Evolutionary conservation across 2,329 filamentous ascomycete genomes (phyloP).

Genomic region (Ophiocordyceps camponoti-rufipedis): DNA sequence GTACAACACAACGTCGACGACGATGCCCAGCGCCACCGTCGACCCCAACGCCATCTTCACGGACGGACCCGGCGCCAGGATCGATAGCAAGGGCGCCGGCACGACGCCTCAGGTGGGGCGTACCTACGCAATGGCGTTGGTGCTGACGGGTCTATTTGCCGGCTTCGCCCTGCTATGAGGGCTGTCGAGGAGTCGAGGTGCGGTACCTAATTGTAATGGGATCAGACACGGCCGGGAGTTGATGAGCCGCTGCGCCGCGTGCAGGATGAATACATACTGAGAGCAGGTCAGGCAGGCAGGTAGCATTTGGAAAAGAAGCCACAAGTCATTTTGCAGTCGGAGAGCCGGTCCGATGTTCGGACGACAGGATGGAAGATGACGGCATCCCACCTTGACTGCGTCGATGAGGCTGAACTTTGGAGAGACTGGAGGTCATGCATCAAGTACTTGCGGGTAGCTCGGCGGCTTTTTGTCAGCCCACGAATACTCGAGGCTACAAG

Average conservation of each 20-base stretch:
- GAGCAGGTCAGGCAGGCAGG: not conserved
- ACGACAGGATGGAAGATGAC: not conserved
- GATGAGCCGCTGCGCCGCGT: not conserved
- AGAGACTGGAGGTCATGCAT: too few species aligned
- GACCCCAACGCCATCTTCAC: conserved; percentile 20
- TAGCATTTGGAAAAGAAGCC: not conserved
- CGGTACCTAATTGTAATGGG: not conserved
- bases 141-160: conserved; percentile 19
- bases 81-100: conserved; percentile 9
- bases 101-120: conserved; percentile 15
- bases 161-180: conserved; percentile 21
- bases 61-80: conserved; percentile 8
- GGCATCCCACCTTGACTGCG: not conserved
- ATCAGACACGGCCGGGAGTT: not conserved
- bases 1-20: conserved; percentile 32
- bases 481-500: too few species aligned
- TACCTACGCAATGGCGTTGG: conserved; percentile 18
- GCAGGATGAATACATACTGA: not conserved
- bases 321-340: not conserved
- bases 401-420: too few species aligned
- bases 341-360: not conserved
- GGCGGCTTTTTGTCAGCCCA: too few species aligned
- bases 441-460: too few species aligned
- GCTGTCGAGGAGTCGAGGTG: too few species aligned
- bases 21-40: conserved; percentile 14